Evolutionary conservation across 768 basidiomycete species (phyloP).

Genomic region (Guyanaporus albipodus): DNA sequence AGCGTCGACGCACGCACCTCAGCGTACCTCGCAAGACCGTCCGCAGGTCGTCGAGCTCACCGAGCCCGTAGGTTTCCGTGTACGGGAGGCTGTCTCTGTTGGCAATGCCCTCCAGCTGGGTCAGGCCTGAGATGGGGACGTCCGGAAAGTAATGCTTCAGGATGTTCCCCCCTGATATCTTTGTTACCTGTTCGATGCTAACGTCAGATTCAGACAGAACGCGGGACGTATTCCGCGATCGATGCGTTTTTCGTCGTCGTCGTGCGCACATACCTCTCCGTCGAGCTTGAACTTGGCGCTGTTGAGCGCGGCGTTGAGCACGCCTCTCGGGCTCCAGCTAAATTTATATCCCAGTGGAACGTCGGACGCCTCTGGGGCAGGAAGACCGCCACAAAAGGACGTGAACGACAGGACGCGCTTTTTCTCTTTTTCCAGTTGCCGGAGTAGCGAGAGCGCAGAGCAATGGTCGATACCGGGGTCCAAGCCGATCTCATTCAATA

Average conservation of each 20-base stretch:
- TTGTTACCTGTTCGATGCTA: conserved; percentile 36
- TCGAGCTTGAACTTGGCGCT: conserved; percentile 60
- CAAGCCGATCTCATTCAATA: conserved; percentile 87
- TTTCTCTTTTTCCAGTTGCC: conserved; percentile 44
- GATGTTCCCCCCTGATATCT: conserved; percentile 51
- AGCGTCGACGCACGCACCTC: conserved; percentile 50
- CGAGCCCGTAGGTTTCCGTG: conserved; percentile 58
- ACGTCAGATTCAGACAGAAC: too few species aligned
- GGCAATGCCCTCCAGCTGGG: conserved; percentile 79
- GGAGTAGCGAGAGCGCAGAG: conserved; percentile 72
- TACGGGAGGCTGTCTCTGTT: conserved; percentile 83
- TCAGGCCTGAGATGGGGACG: conserved; percentile 64
- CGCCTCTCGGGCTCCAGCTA: conserved; percentile 89
- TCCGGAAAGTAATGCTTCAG: conserved; percentile 56
- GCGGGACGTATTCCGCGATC: too few species aligned
- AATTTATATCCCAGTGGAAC: conserved; percentile 89
- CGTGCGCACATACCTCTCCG: conserved; percentile 45
- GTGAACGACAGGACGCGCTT: conserved; percentile 69
- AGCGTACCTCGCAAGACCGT: conserved; percentile 84
- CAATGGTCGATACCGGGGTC: conserved; percentile 91
- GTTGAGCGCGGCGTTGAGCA: conserved; percentile 76
- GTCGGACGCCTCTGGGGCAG: conserved; percentile 56
- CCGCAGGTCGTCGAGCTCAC: conserved; percentile 38
- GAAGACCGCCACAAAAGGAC: conserved; percentile 92
- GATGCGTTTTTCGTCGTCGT: too few species aligned